Percentiles rank a stretch among this genome's conserved stretches.
phyloP scores from a whole-genome alignment of 495 filamentous ascomycete genomes.

The Penicillium paradoxum region DNA sequence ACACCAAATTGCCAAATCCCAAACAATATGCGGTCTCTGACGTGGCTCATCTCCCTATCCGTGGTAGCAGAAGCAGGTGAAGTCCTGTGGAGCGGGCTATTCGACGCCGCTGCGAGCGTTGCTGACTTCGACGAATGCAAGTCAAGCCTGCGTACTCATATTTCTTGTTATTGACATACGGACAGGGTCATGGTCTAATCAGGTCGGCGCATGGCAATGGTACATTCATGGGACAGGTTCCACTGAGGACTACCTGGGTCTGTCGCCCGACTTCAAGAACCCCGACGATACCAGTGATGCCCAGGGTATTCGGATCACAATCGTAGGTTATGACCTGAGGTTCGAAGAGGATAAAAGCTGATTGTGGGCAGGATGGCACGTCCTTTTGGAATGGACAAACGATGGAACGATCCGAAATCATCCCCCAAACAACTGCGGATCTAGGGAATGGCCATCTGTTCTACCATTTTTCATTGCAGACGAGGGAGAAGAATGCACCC shows the following conservation, averaged over 20 bases:
- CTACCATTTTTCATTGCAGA: constrained; percentile 68
- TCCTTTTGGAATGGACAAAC: constrained; percentile 58
- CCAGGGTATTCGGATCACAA: constrained; percentile 65
- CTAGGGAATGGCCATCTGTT: constrained; percentile 58
- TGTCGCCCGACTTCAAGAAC: constrained; percentile 57
- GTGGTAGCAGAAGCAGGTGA: constrained; percentile 19
- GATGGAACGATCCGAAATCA: constrained; percentile 59
- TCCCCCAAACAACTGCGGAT: constrained; percentile 61
- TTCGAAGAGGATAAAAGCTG: background rate
- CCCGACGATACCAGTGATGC: constrained; percentile 56
- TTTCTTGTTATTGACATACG: background rate
- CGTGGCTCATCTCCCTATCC: constrained; percentile 13
- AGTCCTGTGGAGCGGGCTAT: constrained; percentile 26
- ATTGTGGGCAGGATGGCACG: constrained; percentile 40
- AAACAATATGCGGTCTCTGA: constrained; percentile 16
- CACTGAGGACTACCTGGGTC: constrained; percentile 55
- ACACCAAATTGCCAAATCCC: background rate
- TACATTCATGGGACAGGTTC: constrained; percentile 61
- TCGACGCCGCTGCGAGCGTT: constrained; percentile 18
- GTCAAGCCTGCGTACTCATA: background rate
- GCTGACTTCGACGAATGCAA: constrained; percentile 13
- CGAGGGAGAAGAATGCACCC: constrained; percentile 53
- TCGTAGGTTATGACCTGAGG: constrained; percentile 34
- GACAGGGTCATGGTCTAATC: constrained; percentile 58
- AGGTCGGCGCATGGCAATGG: constrained; percentile 66